Evolutionary conservation across 306 rosid species (phyloP), one percentile per base, ranked within the genome.

Genomic region (Lablab purpureus): DNA sequence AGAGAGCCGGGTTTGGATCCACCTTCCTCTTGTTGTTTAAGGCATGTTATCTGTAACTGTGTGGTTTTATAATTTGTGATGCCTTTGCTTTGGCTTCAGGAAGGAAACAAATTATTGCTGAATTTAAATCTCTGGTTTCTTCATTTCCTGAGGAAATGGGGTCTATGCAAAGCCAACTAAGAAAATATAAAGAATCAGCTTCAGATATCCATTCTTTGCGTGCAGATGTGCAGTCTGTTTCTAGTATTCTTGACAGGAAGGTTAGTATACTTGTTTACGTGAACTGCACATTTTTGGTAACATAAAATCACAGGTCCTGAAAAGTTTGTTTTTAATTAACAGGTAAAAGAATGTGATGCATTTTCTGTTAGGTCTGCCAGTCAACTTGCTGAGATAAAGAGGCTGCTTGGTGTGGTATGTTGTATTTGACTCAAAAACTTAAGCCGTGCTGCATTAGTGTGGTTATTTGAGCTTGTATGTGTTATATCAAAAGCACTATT

Each of bases 81-180:
- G 64, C 51, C 79, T 59, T 41, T 84, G 23, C 50, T 76, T 66
- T 85, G 25, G 32, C 62, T 87, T 77, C 94, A 95, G 99, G 99
- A 81, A 93, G 98, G 83, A 91, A 91, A 85, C 90, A 90, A 82
- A 75, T 95, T 71, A 84, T 95, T 82, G 88, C 92, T 5, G 97
- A 93, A 84, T 93, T 95, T 80, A 93, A 84, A 84, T 84, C 93
- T 56, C 76, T 95, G 87, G 87, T 93, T 77, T 93, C 99, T 82
- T 90, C 98, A 12, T 95, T 95, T 90, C 99, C 99, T 36, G 94
- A 89, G 74, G 87, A 92, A 84, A 95, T 95, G 99, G 91, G 88
- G 71, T 81, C 88, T 74, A 95, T 95, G 99, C 97, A 95, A 83
- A 87, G 76, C 77, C 92, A 93, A 73, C 54, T 95, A 50, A 88